A percentile compares a stretch with the other conserved stretches of the same genome.
These are phyloP conservation scores for Coccomyxa subellipsoidea DNA, from an alignment of 163 green algal genomes.

Conservation along the genomic window DNA sequence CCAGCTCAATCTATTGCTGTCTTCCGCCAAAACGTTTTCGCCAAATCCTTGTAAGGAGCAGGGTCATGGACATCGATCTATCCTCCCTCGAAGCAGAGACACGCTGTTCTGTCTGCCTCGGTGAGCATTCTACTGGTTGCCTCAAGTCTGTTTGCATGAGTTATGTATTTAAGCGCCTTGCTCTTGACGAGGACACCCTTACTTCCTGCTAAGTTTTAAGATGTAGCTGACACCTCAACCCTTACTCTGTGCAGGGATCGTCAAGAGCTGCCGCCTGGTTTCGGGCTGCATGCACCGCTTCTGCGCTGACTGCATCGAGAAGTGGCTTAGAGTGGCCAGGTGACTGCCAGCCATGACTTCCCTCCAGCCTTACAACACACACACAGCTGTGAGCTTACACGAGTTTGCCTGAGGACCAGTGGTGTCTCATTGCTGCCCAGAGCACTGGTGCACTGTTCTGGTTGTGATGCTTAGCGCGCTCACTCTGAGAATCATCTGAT, in stretches of 20 bases:
- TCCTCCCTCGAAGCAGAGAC: conserved; percentile 24
- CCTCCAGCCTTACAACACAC: neutral
- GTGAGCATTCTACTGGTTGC: neutral
- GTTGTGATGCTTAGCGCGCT: neutral
- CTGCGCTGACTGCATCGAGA: conserved; percentile 51
- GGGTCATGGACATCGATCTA: conserved; percentile 22
- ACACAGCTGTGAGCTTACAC: neutral
- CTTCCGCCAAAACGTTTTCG: too few relatives aligned
- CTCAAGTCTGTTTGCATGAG: neutral
- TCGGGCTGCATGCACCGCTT: conserved; percentile 60
- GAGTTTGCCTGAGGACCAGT: neutral
- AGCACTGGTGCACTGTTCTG: neutral
- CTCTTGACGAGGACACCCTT: neutral
- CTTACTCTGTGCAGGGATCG: conserved; percentile 28
- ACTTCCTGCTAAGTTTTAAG: too few relatives aligned
- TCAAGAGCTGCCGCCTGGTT: conserved; percentile 39
- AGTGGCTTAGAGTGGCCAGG: conserved; percentile 43
- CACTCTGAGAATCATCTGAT: neutral
- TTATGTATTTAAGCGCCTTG: neutral
- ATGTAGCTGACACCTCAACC: neutral
- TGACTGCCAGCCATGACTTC: conserved; percentile 1
- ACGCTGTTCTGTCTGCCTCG: conserved; percentile 24
- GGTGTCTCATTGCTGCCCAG: too few relatives aligned
- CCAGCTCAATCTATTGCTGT: too few relatives aligned
- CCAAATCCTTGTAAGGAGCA: neutral